Conservation (phyloP, 345 rosid genomes). For the Noccaea bulbosa region DNA sequence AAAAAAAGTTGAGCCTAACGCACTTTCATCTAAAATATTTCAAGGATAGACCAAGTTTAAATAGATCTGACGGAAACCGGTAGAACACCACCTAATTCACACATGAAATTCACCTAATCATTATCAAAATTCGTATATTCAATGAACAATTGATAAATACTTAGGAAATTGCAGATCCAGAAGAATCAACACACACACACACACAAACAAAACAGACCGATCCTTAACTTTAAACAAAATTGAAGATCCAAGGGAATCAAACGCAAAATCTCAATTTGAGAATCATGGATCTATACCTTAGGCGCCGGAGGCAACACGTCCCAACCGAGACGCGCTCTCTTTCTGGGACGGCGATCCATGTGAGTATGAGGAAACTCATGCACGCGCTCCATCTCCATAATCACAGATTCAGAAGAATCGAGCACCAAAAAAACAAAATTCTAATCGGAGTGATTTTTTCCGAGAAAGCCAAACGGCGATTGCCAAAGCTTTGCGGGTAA, state of each 20-base stretch:
- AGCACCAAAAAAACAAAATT: neutral
- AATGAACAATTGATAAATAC: neutral
- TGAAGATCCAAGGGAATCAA: neutral
- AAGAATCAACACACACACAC: constrained; percentile 4
- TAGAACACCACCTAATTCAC: constrained; percentile 3
- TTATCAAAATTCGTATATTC: neutral
- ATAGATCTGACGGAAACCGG: constrained; percentile 26
- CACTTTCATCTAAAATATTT: neutral
- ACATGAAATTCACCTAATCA: constrained; percentile 18
- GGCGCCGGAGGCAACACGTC: constrained; percentile 67
- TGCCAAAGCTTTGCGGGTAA: neutral
- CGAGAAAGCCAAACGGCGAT: constrained; percentile 35
- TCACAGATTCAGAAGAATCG: constrained; percentile 12
- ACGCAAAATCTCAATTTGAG: neutral
- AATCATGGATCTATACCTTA: constrained; percentile 52
- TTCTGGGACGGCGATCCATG: constrained; percentile 84
- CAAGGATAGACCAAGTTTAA: neutral
- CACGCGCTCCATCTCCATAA: constrained; percentile 92
- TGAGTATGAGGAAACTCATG: constrained; percentile 68
- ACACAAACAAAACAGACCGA: neutral
- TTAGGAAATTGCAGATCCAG: constrained; percentile 19
- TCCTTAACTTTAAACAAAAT: constrained; percentile 21
- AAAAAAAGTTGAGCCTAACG: neutral
- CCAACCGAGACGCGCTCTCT: constrained; percentile 93
- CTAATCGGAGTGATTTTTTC: neutral